phyloP scores from a whole-genome alignment of 495 filamentous ascomycete genomes.

The Penicillium coffeae region DNA sequence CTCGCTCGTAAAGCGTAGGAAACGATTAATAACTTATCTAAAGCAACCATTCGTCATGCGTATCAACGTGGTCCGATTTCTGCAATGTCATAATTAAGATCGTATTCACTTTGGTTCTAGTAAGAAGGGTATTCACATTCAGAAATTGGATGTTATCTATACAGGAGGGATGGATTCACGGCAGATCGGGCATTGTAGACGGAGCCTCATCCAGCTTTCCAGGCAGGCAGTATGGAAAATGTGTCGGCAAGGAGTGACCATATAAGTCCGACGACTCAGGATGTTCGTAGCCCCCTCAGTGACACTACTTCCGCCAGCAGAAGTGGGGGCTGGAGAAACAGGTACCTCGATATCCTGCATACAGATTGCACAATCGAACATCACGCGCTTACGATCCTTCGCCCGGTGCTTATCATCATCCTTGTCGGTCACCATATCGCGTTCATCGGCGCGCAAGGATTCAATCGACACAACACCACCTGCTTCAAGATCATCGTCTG shows the following conservation, averaged over 20 bases:
- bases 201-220: slow-evolving; percentile 92
- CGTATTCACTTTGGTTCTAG: background rate
- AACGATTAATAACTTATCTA: no score
- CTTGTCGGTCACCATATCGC: slow-evolving; percentile 35
- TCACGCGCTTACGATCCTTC: slow-evolving; percentile 50
- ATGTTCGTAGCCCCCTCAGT: slow-evolving; percentile 62
- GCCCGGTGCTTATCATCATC: slow-evolving; percentile 35
- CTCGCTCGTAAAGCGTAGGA: no score
- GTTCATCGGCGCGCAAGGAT: slow-evolving; percentile 42
- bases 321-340: slow-evolving; percentile 59
- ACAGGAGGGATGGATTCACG: slow-evolving; percentile 82
- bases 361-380: slow-evolving; percentile 93
- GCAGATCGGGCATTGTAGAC: slow-evolving; percentile 94
- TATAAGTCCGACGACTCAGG: slow-evolving; percentile 76
- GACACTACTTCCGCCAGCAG: slow-evolving; percentile 42
- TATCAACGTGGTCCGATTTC: background rate
- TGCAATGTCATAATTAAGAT: background rate
- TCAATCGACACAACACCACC: slow-evolving; percentile 71
- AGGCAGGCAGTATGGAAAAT: slow-evolving; percentile 92
- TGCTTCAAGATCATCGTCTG: slow-evolving; percentile 65
- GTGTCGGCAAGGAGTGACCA: slow-evolving; percentile 96
- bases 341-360: slow-evolving; percentile 87
- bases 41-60: background rate
- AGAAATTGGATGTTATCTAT: slow-evolving; percentile 32
- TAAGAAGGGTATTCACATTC: background rate